A percentile compares a stretch with the other conserved stretches of the same genome.
phyloP scores from a whole-genome alignment of 257 asterid genomes.

The Gentiana dahurica region DNA sequence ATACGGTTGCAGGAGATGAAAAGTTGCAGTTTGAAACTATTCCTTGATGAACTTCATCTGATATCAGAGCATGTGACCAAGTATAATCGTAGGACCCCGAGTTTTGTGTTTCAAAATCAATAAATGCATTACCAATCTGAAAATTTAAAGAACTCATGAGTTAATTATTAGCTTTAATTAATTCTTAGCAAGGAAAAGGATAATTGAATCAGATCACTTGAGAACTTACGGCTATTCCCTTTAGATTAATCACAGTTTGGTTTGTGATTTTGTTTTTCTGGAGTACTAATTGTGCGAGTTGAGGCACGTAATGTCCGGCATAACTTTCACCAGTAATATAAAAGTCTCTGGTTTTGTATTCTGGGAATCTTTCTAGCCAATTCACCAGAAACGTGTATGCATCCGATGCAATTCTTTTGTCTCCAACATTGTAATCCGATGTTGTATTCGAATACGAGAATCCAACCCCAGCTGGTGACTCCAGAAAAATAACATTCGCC shows the following conservation, averaged over 20 bases:
- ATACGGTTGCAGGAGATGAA: conserved; percentile 5
- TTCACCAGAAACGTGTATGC: conserved; percentile 42
- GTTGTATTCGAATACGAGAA: conserved; percentile 56
- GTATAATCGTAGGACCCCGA: conserved; percentile 33
- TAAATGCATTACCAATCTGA: conserved; percentile 55
- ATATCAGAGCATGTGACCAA: conserved; percentile 52
- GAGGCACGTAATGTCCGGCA: conserved; percentile 76
- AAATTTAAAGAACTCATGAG: neutral
- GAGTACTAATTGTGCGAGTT: conserved; percentile 48
- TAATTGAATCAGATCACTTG: too few relatives aligned
- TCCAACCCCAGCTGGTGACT: conserved; percentile 25
- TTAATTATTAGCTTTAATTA: too few relatives aligned
- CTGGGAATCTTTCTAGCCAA: conserved; percentile 68
- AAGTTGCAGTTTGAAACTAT: conserved; percentile 36
- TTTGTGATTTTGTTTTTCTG: conserved; percentile 36
- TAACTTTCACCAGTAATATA: conserved; percentile 58
- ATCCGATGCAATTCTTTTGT: conserved; percentile 42
- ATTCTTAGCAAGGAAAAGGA: too few relatives aligned
- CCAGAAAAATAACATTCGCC: conserved; percentile 51
- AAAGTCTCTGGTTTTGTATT: conserved; percentile 49
- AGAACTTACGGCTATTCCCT: conserved; percentile 52
- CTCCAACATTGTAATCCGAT: conserved; percentile 49
- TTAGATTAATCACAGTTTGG: conserved; percentile 39
- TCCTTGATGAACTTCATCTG: conserved; percentile 50
- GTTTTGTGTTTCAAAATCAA: conserved; percentile 18